phyloP scores from a whole-genome alignment of 164 flowering plant genomes.

The Magnolia officinalis region DNA sequence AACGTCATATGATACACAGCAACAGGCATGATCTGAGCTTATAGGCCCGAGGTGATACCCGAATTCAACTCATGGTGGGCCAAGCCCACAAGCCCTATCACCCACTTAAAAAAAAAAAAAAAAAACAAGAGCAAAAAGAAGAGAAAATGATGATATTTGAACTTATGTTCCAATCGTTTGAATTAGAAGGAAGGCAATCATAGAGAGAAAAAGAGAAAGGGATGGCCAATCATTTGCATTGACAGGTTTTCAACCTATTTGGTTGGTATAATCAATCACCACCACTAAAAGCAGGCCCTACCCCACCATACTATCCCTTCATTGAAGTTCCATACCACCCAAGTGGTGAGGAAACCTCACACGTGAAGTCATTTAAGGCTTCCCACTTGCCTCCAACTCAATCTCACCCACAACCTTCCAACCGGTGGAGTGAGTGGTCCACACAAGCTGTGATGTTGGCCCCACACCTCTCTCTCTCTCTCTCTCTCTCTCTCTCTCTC shows the following conservation, averaged over 20 bases:
- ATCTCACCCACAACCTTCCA: neutral
- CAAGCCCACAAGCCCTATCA: neutral
- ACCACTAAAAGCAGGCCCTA: neutral
- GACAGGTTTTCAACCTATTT: neutral
- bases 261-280: neutral
- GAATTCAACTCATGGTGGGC: neutral
- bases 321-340: neutral
- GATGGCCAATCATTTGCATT: constrained; percentile 7
- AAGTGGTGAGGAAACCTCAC: neutral
- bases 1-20: neutral
- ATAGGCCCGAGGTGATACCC: neutral
- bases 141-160: neutral
- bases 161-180: neutral
- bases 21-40: neutral
- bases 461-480: neutral
- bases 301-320: neutral
- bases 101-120: neutral
- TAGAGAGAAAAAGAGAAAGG: neutral
- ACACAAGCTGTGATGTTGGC: neutral
- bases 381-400: neutral
- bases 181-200: neutral
- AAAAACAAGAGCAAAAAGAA: no score
- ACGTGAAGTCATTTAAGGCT: constrained; percentile 3
- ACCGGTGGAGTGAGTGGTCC: neutral
- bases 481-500: constrained; percentile 1